Evolutionary conservation across 352 stramenopile species (phyloP).

Genomic region (Phytophthora pini): DNA sequence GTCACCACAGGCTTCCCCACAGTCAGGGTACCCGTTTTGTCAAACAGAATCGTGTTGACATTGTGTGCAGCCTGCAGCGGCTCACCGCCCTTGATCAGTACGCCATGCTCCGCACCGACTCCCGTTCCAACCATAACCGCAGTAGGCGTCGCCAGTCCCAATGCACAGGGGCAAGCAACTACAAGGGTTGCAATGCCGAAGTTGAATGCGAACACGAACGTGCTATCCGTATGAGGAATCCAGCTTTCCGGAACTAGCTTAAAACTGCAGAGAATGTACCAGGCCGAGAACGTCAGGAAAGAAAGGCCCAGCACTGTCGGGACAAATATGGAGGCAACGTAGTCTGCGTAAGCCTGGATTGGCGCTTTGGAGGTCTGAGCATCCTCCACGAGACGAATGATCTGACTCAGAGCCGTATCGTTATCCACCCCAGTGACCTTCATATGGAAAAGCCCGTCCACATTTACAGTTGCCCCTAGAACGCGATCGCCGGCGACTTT

Average conservation of each 20-base stretch:
- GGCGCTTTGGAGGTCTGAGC: conserved; percentile 98
- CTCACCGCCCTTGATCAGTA: conserved; percentile 99
- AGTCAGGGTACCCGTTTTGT: conserved; percentile 99
- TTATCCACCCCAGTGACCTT: conserved; percentile 93
- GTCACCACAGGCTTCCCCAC: conserved; percentile 90
- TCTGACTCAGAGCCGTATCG: conserved; percentile 96
- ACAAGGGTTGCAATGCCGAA: conserved; percentile 98
- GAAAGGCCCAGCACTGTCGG: conserved; percentile 94
- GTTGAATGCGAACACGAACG: conserved; percentile 95
- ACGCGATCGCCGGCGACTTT: conserved; percentile 90
- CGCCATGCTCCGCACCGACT: conserved; percentile 95
- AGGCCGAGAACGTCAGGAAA: conserved; percentile 95
- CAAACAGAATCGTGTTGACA: conserved; percentile 97
- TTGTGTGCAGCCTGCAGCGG: conserved; percentile 92
- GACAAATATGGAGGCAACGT: conserved; percentile 96
- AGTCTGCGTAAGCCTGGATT: conserved; percentile 98
- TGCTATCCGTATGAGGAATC: conserved; percentile 76
- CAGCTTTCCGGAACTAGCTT: conserved; percentile 67
- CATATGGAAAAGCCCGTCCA: conserved; percentile 92
- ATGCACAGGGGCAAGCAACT: conserved; percentile 98
- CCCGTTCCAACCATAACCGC: conserved; percentile 99
- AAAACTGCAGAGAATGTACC: conserved; percentile 87
- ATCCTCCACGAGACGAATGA: conserved; percentile 98
- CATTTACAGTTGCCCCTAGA: conserved; percentile 93
- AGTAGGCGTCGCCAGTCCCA: conserved; percentile 98